Percentiles rank a stretch among this genome's conserved stretches.
phyloP scores from a whole-genome alignment of 2,329 filamentous ascomycete genomes.

The Epichloe coenophiala region DNA sequence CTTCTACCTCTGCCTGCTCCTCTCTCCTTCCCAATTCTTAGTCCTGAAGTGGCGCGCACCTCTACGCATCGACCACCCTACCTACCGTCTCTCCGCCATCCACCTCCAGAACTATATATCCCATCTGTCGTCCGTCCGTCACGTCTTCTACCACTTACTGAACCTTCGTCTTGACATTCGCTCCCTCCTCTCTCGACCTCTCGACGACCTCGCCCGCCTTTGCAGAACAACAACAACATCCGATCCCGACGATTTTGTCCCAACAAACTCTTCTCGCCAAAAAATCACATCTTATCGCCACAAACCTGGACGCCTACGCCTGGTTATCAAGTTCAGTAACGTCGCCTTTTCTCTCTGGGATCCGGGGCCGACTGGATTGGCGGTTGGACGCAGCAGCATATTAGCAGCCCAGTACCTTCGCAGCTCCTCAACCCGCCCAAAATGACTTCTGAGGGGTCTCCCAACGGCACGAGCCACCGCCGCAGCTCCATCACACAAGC shows the following conservation, averaged over 20 bases:
- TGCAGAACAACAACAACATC: not conserved
- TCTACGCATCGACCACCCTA: not conserved
- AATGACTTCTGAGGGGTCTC: constrained; percentile 23
- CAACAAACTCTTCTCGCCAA: not conserved
- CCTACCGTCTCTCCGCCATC: not conserved
- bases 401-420: not conserved
- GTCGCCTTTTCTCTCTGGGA: not conserved
- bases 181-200: not conserved
- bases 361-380: not conserved
- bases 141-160: not conserved
- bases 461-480: constrained; percentile 29
- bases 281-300: not conserved
- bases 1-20: not conserved
- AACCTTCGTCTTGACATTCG: not conserved
- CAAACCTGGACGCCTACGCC: not conserved
- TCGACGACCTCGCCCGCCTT: not conserved
- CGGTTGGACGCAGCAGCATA: constrained; percentile 4
- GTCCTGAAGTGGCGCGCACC: not conserved
- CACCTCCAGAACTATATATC: not conserved
- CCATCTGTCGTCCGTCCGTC: not conserved
- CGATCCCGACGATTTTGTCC: not conserved
- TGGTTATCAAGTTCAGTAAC: not conserved
- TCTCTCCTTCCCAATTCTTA: not conserved
- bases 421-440: constrained; percentile 4
- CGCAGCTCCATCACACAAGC: constrained; percentile 44